Percentiles rank a stretch among this genome's conserved stretches.
phyloP scores from a whole-genome alignment of 495 filamentous ascomycete genomes.

The Penicillium argentinense region DNA sequence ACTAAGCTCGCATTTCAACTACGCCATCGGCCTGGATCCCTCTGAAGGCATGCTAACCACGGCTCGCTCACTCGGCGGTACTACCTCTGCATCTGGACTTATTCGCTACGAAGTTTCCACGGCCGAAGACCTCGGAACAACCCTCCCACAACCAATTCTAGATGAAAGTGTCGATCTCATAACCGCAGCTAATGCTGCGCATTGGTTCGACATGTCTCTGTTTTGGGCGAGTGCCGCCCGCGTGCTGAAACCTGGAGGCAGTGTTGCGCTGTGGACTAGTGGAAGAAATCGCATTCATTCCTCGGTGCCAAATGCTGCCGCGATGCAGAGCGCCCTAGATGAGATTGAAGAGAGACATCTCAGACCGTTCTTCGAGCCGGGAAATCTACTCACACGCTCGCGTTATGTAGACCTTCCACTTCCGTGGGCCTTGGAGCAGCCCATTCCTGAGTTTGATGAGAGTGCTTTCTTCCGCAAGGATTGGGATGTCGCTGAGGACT shows the following conservation, averaged over 20 bases:
- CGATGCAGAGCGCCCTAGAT: conserved; percentile 31
- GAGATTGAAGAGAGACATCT: conserved; percentile 30
- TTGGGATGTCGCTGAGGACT: conserved; percentile 29
- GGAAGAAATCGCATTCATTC: conserved; percentile 26
- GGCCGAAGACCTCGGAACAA: conserved; percentile 44
- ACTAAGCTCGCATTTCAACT: conserved; percentile 41
- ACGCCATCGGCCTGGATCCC: conserved; percentile 53
- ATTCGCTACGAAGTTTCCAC: conserved; percentile 45
- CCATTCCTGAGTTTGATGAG: conserved; percentile 42
- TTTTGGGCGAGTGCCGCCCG: conserved; percentile 54
- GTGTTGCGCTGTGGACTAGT: conserved; percentile 53
- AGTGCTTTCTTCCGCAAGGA: conserved; percentile 38
- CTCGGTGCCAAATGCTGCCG: conserved; percentile 29
- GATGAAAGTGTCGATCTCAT: conserved; percentile 51
- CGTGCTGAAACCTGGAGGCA: conserved; percentile 55
- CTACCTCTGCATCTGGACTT: conserved; percentile 18
- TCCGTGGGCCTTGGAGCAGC: conserved; percentile 45
- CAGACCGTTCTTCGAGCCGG: conserved; percentile 31
- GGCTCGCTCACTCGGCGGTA: conserved; percentile 38
- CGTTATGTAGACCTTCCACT: conserved; percentile 46
- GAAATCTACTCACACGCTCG: conserved; percentile 35
- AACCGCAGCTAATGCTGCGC: conserved; percentile 51
- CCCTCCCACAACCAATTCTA: conserved; percentile 11
- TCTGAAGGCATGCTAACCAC: conserved; percentile 54
- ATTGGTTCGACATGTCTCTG: conserved; percentile 60